Conservation (phyloP, 2,329 filamentous ascomycete species). For the Cladosporium sp. region DNA sequence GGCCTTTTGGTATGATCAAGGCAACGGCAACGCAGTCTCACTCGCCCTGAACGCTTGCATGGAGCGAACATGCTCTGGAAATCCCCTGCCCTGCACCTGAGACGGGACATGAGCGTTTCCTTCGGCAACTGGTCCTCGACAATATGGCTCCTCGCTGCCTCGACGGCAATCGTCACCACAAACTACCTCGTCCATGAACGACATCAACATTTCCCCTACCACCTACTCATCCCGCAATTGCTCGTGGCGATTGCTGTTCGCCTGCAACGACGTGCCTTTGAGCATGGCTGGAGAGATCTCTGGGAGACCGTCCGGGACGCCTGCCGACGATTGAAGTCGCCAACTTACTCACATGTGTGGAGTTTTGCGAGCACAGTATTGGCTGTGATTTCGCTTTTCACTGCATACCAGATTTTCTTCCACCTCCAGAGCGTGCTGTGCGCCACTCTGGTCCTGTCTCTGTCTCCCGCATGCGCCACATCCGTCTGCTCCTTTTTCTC, state of each 20-base stretch:
- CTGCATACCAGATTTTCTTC: constrained; percentile 13
- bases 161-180: constrained; percentile 9
- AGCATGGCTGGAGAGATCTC: constrained; percentile 8
- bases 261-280: background rate
- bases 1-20: constrained; percentile 5
- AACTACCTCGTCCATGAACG: constrained; percentile 14
- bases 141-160: constrained; percentile 9
- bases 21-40: no score
- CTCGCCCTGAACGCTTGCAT: background rate
- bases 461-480: constrained; percentile 8
- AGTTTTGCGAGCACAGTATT: constrained; percentile 5
- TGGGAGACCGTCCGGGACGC: background rate
- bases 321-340: constrained; percentile 4
- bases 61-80: constrained; percentile 9
- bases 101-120: constrained; percentile 1
- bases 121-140: constrained; percentile 9
- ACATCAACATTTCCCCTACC: constrained; percentile 16
- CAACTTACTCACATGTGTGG: constrained; percentile 1
- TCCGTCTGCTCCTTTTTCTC: constrained; percentile 11
- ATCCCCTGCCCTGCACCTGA: background rate
- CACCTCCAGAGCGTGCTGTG: constrained; percentile 14
- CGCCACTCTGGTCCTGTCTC: constrained; percentile 11
- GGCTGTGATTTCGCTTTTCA: constrained; percentile 10
- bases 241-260: constrained; percentile 1
- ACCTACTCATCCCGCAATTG: constrained; percentile 14